Percentiles rank a stretch among this genome's conserved stretches.
phyloP scores from a whole-genome alignment of 1,139 yeast species.

The Protomyces inundatus region DNA sequence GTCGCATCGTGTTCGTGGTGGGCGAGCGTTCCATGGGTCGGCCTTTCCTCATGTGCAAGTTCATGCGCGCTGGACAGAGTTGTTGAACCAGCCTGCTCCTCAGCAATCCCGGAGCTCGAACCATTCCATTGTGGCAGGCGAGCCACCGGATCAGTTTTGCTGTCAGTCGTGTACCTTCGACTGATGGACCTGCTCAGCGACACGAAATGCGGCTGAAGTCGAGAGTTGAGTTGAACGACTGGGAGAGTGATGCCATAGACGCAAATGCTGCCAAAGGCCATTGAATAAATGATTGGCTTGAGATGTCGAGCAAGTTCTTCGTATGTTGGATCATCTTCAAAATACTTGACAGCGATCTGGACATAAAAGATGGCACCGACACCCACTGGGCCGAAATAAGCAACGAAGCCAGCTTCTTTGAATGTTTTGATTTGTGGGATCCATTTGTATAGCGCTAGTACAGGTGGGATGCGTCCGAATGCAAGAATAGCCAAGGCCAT shows the following conservation, averaged over 20 bases:
- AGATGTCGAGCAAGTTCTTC: conserved; percentile 30
- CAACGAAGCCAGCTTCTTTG: conserved; percentile 44
- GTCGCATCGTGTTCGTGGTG: neutral
- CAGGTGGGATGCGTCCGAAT: conserved; percentile 41
- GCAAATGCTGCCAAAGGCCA: conserved; percentile 35
- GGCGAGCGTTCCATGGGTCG: neutral
- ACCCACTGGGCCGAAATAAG: conserved; percentile 46
- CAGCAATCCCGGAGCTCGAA: no score
- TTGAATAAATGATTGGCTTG: conserved; percentile 36
- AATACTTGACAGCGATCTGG: conserved; percentile 33
- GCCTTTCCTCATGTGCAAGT: neutral
- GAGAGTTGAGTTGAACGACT: conserved; percentile 22
- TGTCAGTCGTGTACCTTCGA: neutral
- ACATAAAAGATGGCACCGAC: conserved; percentile 43
- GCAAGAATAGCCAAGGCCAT: conserved; percentile 38
- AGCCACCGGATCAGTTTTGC: neutral
- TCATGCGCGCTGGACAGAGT: neutral
- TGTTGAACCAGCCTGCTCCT: no score
- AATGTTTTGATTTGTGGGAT: conserved; percentile 42
- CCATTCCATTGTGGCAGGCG: neutral
- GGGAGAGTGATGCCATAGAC: conserved; percentile 39
- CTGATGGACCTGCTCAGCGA: neutral
- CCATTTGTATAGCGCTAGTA: conserved; percentile 38
- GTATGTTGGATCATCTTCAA: conserved; percentile 26
- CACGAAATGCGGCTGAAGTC: neutral